A percentile compares a stretch with the other conserved stretches of the same genome.
phyloP scores from a whole-genome alignment of 2,329 filamentous ascomycete species.

The Myriosclerotinia scirpicola region DNA sequence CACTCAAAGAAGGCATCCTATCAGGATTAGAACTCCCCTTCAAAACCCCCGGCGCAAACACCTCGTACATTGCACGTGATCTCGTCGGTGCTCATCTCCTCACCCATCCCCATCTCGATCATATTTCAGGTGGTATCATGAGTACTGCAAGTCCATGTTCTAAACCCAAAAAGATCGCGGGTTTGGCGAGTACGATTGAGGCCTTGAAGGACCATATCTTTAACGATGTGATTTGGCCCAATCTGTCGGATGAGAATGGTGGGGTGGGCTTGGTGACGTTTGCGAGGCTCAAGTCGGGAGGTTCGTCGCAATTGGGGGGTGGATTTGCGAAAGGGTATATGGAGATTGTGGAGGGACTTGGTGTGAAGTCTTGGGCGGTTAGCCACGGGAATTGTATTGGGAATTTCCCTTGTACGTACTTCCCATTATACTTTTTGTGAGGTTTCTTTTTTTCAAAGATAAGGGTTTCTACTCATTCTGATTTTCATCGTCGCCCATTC shows the following conservation, averaged over 20 bases:
- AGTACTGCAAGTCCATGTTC: constrained; percentile 81
- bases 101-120: constrained; percentile 96
- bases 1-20: constrained; percentile 71
- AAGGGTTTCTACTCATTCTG: not conserved
- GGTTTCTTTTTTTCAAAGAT: too few species aligned
- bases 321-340: constrained; percentile 81
- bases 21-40: constrained; percentile 71
- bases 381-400: constrained; percentile 90
- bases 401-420: constrained; percentile 55
- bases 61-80: constrained; percentile 72
- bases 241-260: constrained; percentile 92
- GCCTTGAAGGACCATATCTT: constrained; percentile 94
- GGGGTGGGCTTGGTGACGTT: constrained; percentile 92
- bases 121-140: constrained; percentile 74
- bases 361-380: constrained; percentile 82
- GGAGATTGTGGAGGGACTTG: constrained; percentile 83
- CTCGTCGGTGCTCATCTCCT: constrained; percentile 88
- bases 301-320: constrained; percentile 78
- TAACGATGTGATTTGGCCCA: constrained; percentile 98
- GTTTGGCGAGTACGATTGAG: constrained; percentile 82
- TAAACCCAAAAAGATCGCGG: constrained; percentile 81
- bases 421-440: constrained; percentile 47
- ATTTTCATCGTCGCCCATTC: too few species aligned
- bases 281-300: constrained; percentile 82
- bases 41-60: constrained; percentile 70